Base-by-base conservation (phyloP, 441 rosid genomes). In the Aquilaria agallochum region DNA sequence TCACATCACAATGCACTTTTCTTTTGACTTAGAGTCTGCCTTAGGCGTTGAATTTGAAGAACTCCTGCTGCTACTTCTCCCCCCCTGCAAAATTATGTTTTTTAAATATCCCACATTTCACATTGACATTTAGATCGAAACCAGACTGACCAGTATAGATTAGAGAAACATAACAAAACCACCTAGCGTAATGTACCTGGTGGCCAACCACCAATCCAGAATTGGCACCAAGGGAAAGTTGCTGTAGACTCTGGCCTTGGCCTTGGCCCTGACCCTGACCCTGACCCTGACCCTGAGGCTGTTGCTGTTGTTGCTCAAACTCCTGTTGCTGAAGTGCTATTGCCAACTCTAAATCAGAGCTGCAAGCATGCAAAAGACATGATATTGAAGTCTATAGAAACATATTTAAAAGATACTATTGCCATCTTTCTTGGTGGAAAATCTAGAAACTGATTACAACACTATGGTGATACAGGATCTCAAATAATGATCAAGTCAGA, bases 301-400 rank as follows among this genome's bases (percentile, higher is more conserved):
- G 92, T 64, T 83, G 96, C 56, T 92, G 86, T 61, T 76, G 92
- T 64, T 83, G 96, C 55, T 89, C 97, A 75, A 86, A 92, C 70
- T 92, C 97, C 71, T 92, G 92, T 65, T 95, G 98, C 69, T 95
- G 97, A 74, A 95, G 75, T 60, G 96, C 99, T 74, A 95, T 95
- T 63, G 98, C 99, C 55, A 88, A 76, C 78, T 92, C 95, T 62
- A 92, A 85, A 84, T 95, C 99, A 67, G 97, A 73, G 70, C 99
- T 95, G 86, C 79, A 69, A 74, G 47, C 58, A 60, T 44, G 59
- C 56, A 36, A 36, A 36, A 36, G 42, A 36, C 7, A 36, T 36
- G 8, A 36, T 8, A 36, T 63, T 15, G 31, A 31, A 44, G 14
- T 9, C 11, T 30, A 31, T 46, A 50, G 30, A 53, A 36, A 45